A percentile compares a stretch with the other conserved stretches of the same genome.
phyloP scores from a whole-genome alignment of 306 rosid species.

The Rubus idaeus region DNA sequence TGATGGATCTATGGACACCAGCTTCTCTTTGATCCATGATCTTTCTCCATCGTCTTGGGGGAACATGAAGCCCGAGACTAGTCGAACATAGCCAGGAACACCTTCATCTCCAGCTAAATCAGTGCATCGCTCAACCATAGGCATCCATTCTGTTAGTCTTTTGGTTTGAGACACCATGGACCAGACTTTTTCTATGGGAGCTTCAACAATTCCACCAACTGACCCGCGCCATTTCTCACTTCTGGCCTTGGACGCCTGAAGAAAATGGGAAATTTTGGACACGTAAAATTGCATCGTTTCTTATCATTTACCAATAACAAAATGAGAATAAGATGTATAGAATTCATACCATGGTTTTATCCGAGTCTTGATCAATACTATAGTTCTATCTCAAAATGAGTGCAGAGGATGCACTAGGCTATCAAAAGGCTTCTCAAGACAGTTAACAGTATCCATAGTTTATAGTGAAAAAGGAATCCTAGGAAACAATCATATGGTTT shows the following conservation, averaged over 20 bases:
- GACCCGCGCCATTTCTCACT: slow-evolving; percentile 69
- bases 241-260: slow-evolving; percentile 36
- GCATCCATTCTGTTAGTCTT: slow-evolving; percentile 72
- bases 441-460: not conserved
- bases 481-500: not conserved
- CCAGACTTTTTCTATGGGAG: slow-evolving; percentile 66
- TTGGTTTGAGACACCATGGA: slow-evolving; percentile 52
- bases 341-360: slow-evolving; percentile 22
- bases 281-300: not conserved
- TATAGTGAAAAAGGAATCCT: not conserved
- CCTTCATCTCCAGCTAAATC: slow-evolving; percentile 62
- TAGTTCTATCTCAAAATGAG: not conserved
- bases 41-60: slow-evolving; percentile 77
- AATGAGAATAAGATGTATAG: not conserved
- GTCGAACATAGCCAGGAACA: slow-evolving; percentile 51
- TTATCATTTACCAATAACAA: not conserved
- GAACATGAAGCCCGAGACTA: slow-evolving; percentile 79
- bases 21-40: slow-evolving; percentile 86
- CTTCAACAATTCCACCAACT: slow-evolving; percentile 58
- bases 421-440: not conserved
- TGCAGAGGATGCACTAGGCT: not conserved
- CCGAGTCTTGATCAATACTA: not conserved
- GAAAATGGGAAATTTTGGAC: not conserved
- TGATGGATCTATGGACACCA: slow-evolving; percentile 55
- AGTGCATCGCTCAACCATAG: slow-evolving; percentile 74